Evolutionary conservation across 2,329 filamentous ascomycete genomes (phyloP).

Genomic region (Zymoseptoria passerinii): DNA sequence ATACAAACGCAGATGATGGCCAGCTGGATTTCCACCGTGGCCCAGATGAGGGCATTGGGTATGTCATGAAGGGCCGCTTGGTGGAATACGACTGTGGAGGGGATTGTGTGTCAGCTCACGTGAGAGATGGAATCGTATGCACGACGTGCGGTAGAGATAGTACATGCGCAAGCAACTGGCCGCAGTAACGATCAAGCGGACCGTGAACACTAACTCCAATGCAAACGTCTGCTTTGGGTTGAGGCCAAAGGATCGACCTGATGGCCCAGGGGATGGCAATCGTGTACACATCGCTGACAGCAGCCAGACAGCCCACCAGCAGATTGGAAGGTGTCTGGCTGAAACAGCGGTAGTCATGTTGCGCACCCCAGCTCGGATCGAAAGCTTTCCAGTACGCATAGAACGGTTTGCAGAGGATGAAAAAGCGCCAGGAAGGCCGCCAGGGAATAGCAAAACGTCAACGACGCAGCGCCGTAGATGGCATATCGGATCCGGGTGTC

Average conservation of each 20-base stretch:
- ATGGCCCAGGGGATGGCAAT: constrained; percentile 20
- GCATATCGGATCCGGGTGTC: constrained; percentile 16
- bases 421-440: constrained; percentile 13
- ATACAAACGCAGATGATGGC: constrained; percentile 27
- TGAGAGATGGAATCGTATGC: constrained; percentile 15
- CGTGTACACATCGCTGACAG: constrained; percentile 21
- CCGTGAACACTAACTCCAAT: constrained; percentile 18
- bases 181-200: constrained; percentile 19
- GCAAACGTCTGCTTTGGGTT: constrained; percentile 18
- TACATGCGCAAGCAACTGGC: constrained; percentile 20
- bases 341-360: constrained; percentile 12
- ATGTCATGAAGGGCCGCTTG: too few relatives aligned
- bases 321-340: constrained; percentile 5
- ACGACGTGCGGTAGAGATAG: constrained; percentile 16
- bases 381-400: constrained; percentile 19
- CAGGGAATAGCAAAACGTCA: constrained; percentile 18
- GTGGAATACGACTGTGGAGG: constrained; percentile 9
- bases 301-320: constrained; percentile 12
- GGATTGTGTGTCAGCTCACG: constrained; percentile 19
- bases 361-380: constrained; percentile 5
- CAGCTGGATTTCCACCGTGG: constrained; percentile 23
- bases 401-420: constrained; percentile 17
- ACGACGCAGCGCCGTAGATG: constrained; percentile 14
- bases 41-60: constrained; percentile 8
- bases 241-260: constrained; percentile 18